Evolutionary conservation across 257 asterid genomes (phyloP), one percentile per base, ranked within the genome.

Genomic region (Solanum boliviense): DNA sequence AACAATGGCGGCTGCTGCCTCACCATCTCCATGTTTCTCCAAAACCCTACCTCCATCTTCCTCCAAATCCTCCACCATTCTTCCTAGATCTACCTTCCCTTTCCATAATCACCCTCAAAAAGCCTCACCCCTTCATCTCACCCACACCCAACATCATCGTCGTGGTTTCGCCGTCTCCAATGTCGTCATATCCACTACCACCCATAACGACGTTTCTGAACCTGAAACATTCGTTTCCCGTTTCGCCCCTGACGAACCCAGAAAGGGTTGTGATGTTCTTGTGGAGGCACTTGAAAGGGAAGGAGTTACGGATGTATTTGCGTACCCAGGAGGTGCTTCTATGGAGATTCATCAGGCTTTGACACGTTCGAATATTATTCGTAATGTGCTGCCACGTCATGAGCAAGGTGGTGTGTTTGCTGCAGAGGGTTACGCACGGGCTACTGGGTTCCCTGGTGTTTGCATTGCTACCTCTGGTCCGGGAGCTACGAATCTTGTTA

Each of bases 361-460:
- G 44, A 86, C 88, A 1, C 88, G 88, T 10, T 86, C 88, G 5
- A 86, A 71, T 4, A 15, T 72, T 15, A 71, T 86, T 31, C 83
- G 88, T 8, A 86, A 86, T 16, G 88, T 86, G 16, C 36, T 86
- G 25, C 88, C 88, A 16, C 88, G 88, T 46, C 88, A 86, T 60
- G 88, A 86, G 34, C 88, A 86, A 20, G 88, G 88, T 44, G 88
- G 88, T 27, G 84, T 86, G 21, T 86, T 86, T 46, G 88, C 88
- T 12, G 88, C 88, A 5, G 88, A 86, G 84, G 88, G 88, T 2
- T 86, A 86, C 72, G 88, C 88, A 7, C 88, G 88, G 20, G 88
- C 88, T 1, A 86, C 88, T 9, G 88, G 88, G 5, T 71, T 71
- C 52, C 88, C 88, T 32, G 88, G 88, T 13, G 84, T 86, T 38